Percentiles rank a stretch among this genome's conserved stretches.
phyloP scores from a whole-genome alignment of 106 monocot species.

The Hemerocallis citrina region DNA sequence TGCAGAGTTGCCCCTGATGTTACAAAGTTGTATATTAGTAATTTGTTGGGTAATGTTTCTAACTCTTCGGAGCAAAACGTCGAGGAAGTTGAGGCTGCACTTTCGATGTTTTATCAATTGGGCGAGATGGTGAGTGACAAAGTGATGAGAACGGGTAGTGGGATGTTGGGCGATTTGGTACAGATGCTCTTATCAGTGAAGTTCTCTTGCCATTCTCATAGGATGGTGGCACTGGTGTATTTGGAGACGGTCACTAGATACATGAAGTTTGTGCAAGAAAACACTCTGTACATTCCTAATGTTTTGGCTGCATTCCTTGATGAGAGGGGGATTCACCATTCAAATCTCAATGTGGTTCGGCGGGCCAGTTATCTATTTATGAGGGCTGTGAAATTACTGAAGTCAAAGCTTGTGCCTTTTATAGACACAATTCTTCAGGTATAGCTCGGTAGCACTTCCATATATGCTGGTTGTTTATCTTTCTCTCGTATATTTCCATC shows the following conservation, averaged over 20 bases:
- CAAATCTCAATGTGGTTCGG: constrained; percentile 60
- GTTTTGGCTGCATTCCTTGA: constrained; percentile 73
- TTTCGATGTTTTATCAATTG: constrained; percentile 64
- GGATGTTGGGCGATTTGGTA: constrained; percentile 61
- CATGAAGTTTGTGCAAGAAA: constrained; percentile 90
- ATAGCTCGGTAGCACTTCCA: background rate
- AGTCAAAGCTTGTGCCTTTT: constrained; percentile 69
- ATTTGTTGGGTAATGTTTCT: constrained; percentile 31
- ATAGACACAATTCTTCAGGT: constrained; percentile 86
- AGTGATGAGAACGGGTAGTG: constrained; percentile 56
- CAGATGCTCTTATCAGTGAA: constrained; percentile 63
- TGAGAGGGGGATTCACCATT: constrained; percentile 80
- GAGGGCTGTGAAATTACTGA: constrained; percentile 86
- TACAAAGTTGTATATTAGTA: constrained; percentile 59
- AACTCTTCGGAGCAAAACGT: constrained; percentile 48
- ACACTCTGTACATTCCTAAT: constrained; percentile 65
- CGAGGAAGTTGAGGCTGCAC: constrained; percentile 73
- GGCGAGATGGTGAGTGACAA: constrained; percentile 71
- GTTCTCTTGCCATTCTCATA: constrained; percentile 77
- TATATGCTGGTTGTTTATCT: background rate
- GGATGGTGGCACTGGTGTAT: constrained; percentile 76
- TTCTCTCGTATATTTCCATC: too few relatives aligned
- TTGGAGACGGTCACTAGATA: constrained; percentile 80
- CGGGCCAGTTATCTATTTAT: constrained; percentile 91
- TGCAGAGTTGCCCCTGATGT: constrained; percentile 67